phyloP scores from a whole-genome alignment of 2,329 filamentous ascomycete genomes.

The Colletotrichum sp. region DNA sequence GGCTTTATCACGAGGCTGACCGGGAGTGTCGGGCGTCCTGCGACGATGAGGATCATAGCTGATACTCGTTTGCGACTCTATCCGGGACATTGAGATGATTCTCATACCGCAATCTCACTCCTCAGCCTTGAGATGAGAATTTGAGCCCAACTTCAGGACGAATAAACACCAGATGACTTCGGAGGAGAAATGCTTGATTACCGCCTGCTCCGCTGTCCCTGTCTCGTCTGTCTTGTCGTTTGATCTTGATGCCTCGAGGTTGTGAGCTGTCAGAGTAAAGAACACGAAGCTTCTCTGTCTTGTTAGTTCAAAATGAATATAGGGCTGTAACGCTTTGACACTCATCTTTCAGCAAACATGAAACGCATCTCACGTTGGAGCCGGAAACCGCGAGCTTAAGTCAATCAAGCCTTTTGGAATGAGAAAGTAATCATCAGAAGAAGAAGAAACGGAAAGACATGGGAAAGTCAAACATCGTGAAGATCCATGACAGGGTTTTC shows the following conservation, averaged over 20 bases:
- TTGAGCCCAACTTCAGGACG: slow-evolving; percentile 2
- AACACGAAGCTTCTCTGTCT: neutral
- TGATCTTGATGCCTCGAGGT: neutral
- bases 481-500: neutral
- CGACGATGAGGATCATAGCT: slow-evolving; percentile 11
- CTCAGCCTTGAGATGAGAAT: neutral
- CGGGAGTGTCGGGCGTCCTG: slow-evolving; percentile 6
- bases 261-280: slow-evolving; percentile 2
- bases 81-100: slow-evolving; percentile 7
- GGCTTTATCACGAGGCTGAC: neutral
- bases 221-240: neutral
- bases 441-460: slow-evolving; percentile 15
- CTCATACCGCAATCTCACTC: slow-evolving; percentile 8
- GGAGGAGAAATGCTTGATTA: neutral
- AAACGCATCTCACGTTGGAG: slow-evolving; percentile 2
- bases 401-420: slow-evolving; percentile 29
- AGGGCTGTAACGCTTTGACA: slow-evolving; percentile 16
- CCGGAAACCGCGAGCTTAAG: slow-evolving; percentile 21
- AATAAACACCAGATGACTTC: neutral
- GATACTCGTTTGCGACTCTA: slow-evolving; percentile 20
- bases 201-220: neutral
- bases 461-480: slow-evolving; percentile 15
- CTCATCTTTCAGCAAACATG: slow-evolving; percentile 8
- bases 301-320: neutral
- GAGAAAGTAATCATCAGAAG: neutral